These are phyloP conservation scores for Psilocybe sp. DNA, from an alignment of 768 basidiomycete genomes.

Conservation along the genomic window DNA sequence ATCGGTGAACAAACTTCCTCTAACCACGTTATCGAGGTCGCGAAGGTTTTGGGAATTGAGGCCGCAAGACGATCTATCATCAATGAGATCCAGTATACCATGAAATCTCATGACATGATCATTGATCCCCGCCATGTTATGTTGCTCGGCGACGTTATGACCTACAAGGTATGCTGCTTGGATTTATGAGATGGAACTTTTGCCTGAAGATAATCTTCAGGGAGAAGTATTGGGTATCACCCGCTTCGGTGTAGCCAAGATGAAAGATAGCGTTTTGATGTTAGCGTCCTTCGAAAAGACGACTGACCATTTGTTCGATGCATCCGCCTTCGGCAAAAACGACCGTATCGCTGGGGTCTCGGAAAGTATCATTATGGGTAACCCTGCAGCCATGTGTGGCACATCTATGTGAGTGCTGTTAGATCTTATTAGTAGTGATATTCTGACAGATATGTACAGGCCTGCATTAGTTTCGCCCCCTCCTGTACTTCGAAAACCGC, in stretches of 20 bases:
- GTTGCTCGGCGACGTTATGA: constrained; percentile 98
- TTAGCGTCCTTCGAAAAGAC: constrained; percentile 99
- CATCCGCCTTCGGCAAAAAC: constrained; percentile 92
- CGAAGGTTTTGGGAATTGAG: constrained; percentile 95
- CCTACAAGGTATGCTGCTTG: constrained; percentile 71
- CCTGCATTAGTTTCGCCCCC: constrained; percentile 46
- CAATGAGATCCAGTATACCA: constrained; percentile 96
- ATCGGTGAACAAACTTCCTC: constrained; percentile 90
- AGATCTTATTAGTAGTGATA: not conserved
- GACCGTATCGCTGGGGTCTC: constrained; percentile 96
- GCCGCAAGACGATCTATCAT: constrained; percentile 93
- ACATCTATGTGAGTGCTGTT: constrained; percentile 77
- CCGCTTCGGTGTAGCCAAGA: constrained; percentile 97
- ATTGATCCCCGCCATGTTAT: constrained; percentile 99
- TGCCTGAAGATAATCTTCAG: constrained; percentile 33
- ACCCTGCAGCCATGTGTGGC: constrained; percentile 90
- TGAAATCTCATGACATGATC: constrained; percentile 96
- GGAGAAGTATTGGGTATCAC: constrained; percentile 98
- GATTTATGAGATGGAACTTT: not conserved
- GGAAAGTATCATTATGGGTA: constrained; percentile 99
- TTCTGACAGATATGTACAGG: constrained; percentile 26
- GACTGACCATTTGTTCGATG: constrained; percentile 98
- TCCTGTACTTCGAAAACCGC: constrained; percentile 45
- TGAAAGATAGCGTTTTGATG: constrained; percentile 99
- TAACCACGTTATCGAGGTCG: constrained; percentile 96